Evolutionary conservation across 208 protist genomes (phyloP).

Genomic region (Vickermania ingenoplastis): DNA sequence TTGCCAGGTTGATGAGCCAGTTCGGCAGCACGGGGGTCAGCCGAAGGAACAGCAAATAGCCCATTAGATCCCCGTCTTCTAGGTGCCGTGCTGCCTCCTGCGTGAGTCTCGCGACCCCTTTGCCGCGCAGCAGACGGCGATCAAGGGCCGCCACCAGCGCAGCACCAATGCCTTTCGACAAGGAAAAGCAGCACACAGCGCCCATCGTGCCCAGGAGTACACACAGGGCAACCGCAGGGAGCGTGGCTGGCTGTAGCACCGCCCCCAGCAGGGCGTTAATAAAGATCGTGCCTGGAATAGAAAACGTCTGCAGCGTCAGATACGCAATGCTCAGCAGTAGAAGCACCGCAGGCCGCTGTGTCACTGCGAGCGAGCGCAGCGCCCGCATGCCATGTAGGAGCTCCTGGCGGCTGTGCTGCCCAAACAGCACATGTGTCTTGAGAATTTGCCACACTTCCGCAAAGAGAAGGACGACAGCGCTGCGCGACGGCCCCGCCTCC

Average conservation of each 20-base stretch:
- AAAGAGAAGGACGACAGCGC: neutral
- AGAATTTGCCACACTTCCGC: neutral
- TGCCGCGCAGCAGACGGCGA: slow-evolving; percentile 36
- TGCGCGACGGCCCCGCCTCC: too few species aligned
- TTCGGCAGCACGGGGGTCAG: slow-evolving; percentile 90
- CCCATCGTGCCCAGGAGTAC: slow-evolving; percentile 48
- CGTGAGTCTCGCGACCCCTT: slow-evolving; percentile 41
- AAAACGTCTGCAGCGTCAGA: slow-evolving; percentile 77
- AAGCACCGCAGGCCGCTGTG: too few species aligned
- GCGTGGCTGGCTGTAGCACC: slow-evolving; percentile 61
- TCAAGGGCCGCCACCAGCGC: slow-evolving; percentile 34
- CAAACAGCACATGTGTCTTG: neutral
- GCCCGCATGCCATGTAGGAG: neutral
- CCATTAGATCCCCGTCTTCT: slow-evolving; percentile 44
- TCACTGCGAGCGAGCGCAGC: neutral
- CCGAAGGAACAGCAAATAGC: slow-evolving; percentile 88
- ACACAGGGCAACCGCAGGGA: slow-evolving; percentile 55
- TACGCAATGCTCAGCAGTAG: slow-evolving; percentile 18
- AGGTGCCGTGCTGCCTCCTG: slow-evolving; percentile 43
- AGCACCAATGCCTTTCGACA: slow-evolving; percentile 31
- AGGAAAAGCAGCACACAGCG: slow-evolving; percentile 33
- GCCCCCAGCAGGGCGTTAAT: slow-evolving; percentile 75
- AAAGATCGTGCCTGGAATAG: slow-evolving; percentile 81
- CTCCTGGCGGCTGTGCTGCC: neutral
- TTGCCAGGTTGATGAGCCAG: slow-evolving; percentile 90